These are phyloP conservation scores for Aspergillus sp. DNA, from an alignment of 2,329 filamentous ascomycete species.

Conservation along the genomic window DNA sequence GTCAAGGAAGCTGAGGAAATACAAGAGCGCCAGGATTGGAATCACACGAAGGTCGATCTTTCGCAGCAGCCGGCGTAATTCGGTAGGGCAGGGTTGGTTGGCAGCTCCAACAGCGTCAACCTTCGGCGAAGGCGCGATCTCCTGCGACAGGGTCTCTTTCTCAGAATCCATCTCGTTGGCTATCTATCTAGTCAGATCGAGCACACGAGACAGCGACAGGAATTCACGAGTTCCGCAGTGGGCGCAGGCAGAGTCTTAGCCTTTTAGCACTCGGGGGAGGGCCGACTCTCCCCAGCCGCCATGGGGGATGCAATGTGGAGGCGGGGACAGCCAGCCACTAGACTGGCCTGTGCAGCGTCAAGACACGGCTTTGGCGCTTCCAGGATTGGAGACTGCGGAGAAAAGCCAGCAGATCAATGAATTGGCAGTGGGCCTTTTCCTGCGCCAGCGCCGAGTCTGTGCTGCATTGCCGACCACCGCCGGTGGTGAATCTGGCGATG, in stretches of 20 bases:
- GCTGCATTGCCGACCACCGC: background rate
- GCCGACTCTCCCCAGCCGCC: background rate
- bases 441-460: too few species aligned
- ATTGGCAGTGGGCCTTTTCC: background rate
- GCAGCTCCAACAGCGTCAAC: background rate
- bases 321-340: background rate
- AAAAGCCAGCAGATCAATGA: background rate
- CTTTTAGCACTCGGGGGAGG: background rate
- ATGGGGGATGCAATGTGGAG: background rate
- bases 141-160: background rate
- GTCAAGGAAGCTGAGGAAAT: slow-evolving; percentile 26
- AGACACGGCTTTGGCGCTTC: background rate
- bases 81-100: background rate
- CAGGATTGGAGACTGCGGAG: background rate
- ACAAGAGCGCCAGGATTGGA: slow-evolving; percentile 17
- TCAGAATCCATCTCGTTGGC: background rate
- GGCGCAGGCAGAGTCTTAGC: background rate
- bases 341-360: too few species aligned
- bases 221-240: background rate
- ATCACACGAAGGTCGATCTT: slow-evolving; percentile 17
- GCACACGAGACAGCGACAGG: background rate
- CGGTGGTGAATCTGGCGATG: background rate
- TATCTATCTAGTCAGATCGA: too few species aligned
- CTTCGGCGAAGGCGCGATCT: background rate
- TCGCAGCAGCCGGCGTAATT: background rate